Percentiles rank a stretch among this genome's conserved stretches.
Evolutionary conservation across 2,329 filamentous ascomycete species (phyloP).

Genomic region (Cytospora piceae): DNA sequence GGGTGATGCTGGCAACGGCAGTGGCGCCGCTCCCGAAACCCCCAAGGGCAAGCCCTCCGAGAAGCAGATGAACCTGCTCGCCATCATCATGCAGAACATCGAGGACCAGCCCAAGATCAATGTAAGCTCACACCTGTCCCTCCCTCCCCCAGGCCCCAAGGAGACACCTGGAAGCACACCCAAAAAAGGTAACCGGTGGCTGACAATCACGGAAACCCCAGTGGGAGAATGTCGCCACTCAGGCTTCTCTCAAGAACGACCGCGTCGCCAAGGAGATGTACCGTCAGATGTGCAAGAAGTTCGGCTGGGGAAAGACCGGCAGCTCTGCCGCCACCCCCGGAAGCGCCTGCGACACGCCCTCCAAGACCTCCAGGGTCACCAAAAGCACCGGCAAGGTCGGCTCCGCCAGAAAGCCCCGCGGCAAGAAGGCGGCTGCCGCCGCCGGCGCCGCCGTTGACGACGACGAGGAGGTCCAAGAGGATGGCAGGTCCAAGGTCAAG

Average conservation of each 20-base stretch:
- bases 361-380: conserved; percentile 26
- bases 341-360: conserved; percentile 11
- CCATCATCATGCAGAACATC: conserved; percentile 28
- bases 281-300: conserved; percentile 29
- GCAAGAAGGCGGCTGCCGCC: conserved; percentile 10
- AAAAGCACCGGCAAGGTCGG: conserved; percentile 27
- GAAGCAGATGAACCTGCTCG: conserved; percentile 29
- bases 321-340: neutral
- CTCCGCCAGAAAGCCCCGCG: conserved; percentile 14
- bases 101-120: conserved; percentile 31
- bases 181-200: neutral
- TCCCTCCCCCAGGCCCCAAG: neutral
- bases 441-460: neutral
- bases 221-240: conserved; percentile 30
- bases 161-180: neutral
- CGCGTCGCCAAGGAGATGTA: conserved; percentile 30
- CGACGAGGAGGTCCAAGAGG: neutral
- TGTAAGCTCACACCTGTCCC: conserved; percentile 10
- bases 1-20: neutral
- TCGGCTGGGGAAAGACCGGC: conserved; percentile 15
- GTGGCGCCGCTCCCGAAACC: neutral
- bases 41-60: conserved; percentile 21
- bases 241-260: conserved; percentile 27
- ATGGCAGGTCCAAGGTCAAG: conserved; percentile 2
- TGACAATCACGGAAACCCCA: neutral